Conservation (phyloP, 441 rosid genomes). For the Populus trichocarpa region DNA sequence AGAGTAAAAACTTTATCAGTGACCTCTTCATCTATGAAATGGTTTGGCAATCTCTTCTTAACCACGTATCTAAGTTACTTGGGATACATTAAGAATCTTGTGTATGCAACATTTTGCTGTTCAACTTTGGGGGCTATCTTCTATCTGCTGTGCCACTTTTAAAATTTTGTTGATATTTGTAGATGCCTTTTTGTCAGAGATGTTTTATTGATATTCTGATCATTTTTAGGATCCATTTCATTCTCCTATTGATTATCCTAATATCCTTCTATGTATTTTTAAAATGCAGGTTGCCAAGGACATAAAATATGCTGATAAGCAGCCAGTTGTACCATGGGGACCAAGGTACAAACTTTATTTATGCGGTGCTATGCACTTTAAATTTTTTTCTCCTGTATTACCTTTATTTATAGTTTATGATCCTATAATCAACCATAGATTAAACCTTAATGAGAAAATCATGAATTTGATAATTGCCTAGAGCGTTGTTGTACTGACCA, state of each 20-base stretch:
- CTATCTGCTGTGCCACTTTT: not conserved
- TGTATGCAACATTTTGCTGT: not conserved
- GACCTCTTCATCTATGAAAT: not conserved
- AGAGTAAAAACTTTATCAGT: not conserved
- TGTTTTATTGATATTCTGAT: not conserved
- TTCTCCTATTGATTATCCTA: conserved; percentile 3
- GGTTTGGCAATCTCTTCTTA: not conserved
- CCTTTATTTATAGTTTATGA: not conserved
- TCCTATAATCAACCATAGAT: not conserved
- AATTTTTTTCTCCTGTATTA: not conserved
- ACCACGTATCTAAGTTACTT: not conserved
- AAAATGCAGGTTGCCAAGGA: conserved; percentile 85
- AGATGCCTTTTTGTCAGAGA: not conserved
- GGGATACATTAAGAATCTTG: not conserved
- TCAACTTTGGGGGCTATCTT: not conserved
- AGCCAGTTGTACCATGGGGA: conserved; percentile 94
- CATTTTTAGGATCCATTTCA: not conserved
- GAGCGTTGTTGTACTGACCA: not conserved
- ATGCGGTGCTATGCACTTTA: not conserved
- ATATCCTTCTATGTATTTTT: not conserved
- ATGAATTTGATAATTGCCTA: not conserved
- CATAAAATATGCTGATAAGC: conserved; percentile 92
- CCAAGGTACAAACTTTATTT: conserved; percentile 38
- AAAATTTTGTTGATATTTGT: not conserved
- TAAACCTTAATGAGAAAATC: not conserved